Percentiles rank a stretch among this genome's conserved stretches.
These are phyloP conservation scores for Atkinsonella hypoxylon DNA, from an alignment of 2,329 filamentous ascomycete genomes.

Conservation along the genomic window DNA sequence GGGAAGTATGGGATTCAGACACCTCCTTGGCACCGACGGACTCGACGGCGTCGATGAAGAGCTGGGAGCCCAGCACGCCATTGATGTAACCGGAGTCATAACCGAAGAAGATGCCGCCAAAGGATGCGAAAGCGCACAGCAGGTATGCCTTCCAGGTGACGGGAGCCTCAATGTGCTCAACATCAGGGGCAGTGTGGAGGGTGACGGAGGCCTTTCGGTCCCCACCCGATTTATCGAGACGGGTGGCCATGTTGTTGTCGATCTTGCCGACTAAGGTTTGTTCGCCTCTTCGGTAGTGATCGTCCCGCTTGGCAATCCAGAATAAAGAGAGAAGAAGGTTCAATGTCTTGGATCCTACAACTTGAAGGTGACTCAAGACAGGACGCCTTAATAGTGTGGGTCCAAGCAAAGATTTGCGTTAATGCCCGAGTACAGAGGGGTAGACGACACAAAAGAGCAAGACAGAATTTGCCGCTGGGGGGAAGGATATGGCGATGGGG, in stretches of 20 bases:
- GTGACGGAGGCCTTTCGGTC: constrained; percentile 16
- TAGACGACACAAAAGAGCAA: constrained; percentile 1
- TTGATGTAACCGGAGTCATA: constrained; percentile 71
- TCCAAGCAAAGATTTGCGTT: neutral
- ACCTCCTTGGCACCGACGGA: constrained; percentile 24
- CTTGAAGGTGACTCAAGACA: neutral
- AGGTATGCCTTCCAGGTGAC: constrained; percentile 58
- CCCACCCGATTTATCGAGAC: constrained; percentile 10
- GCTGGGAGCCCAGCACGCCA: constrained; percentile 41
- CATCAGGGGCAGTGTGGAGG: constrained; percentile 35
- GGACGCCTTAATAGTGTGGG: neutral
- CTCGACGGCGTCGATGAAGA: constrained; percentile 42
- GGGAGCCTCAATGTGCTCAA: constrained; percentile 52
- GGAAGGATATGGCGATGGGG: neutral
- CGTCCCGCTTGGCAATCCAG: neutral
- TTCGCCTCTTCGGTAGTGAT: neutral
- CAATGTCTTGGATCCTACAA: constrained; percentile 1
- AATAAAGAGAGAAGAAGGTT: neutral
- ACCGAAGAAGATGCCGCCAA: constrained; percentile 66
- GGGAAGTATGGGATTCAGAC: constrained; percentile 32
- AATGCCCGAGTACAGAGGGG: constrained; percentile 1
- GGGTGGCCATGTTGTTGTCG: constrained; percentile 3
- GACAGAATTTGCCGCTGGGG: neutral
- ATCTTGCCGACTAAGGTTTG: neutral
- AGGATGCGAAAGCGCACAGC: constrained; percentile 58